These are phyloP conservation scores for Cystofilobasidium ferigula DNA, from an alignment of 768 basidiomycete species.

Conservation along the genomic window DNA sequence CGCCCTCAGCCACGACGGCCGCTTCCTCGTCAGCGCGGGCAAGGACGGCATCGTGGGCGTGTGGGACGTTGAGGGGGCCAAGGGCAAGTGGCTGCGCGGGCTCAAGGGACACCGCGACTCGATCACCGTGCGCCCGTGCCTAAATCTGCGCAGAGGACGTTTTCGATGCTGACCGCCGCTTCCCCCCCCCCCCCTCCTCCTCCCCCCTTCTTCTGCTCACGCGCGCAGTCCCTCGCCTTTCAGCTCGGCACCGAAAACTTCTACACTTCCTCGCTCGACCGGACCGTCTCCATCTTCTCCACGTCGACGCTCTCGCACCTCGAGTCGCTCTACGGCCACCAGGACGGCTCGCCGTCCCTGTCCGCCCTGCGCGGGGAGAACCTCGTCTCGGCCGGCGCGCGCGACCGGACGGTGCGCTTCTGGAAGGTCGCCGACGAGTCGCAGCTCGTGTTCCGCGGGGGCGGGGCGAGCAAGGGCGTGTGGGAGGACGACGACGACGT, in stretches of 20 bases:
- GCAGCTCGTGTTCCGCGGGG: slow-evolving; percentile 90
- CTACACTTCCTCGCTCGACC: slow-evolving; percentile 76
- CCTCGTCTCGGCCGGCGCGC: slow-evolving; percentile 73
- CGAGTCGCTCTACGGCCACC: slow-evolving; percentile 94
- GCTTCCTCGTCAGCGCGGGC: slow-evolving; percentile 74
- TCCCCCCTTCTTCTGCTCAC: too few relatives aligned
- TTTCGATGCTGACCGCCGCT: too few relatives aligned
- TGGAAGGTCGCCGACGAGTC: slow-evolving; percentile 96
- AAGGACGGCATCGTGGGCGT: slow-evolving; percentile 69
- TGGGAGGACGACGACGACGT: slow-evolving; percentile 48
- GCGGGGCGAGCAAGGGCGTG: slow-evolving; percentile 62
- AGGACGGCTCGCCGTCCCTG: slow-evolving; percentile 67
- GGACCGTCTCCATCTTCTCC: slow-evolving; percentile 49
- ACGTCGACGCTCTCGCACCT: slow-evolving; percentile 72
- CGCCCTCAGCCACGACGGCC: slow-evolving; percentile 74
- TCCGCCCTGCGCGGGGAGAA: slow-evolving; percentile 74
- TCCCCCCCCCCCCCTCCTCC: neutral
- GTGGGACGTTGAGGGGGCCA: slow-evolving; percentile 61
- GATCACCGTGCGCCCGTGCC: slow-evolving; percentile 57
- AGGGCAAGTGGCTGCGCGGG: slow-evolving; percentile 62
- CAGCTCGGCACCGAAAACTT: slow-evolving; percentile 44
- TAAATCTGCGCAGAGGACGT: too few relatives aligned
- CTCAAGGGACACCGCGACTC: slow-evolving; percentile 67
- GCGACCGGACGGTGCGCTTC: slow-evolving; percentile 82
- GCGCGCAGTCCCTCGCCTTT: slow-evolving; percentile 24